Evolutionary conservation across 345 rosid species (phyloP), one percentile per base, ranked within the genome.

Genomic region (Punica granatum): DNA sequence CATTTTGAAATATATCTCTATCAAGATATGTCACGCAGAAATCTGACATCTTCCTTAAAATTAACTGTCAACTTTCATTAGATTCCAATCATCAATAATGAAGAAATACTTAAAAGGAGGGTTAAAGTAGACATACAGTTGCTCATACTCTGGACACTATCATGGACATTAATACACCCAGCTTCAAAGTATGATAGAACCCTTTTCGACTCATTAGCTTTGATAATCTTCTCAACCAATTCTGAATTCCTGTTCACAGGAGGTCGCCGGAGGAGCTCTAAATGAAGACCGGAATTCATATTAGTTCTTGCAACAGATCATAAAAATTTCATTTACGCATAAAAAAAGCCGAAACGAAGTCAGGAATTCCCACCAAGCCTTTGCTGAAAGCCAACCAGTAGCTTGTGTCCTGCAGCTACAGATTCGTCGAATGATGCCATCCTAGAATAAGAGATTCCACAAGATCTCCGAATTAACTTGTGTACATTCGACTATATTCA

Each of bases 201-300:
- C 76, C 88, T 74, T 73, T 63, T 78, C 49, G 92, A 86, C 72
- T 89, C 89, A 73, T 84, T 89, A 4, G 81, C 77, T 76, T 80
- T 80, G 25, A 87, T 61, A 61, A 92, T 75, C 28, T 73, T 88
- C 35, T 73, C 70, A 16, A 87, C 72, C 77, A 87, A 60, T 70
- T 75, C 76, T 25, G 98, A 87, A 23, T 75, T 71, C 63, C 30
- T 66, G 19, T 70, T 49, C 4, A 92, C 73, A 0, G 92, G 80
- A 73, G 94, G 85, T 49, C 86, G 83, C 58, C 78, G 80, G 41
- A 92, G 66, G 48, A 63, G 18, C 26, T 63, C 66, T 63, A 30
- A 7, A 37, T 7, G 21, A 39, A 23, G 31, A 63, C 8, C 16
- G 14, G 16, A 25, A 23, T 36, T n/a, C 33, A 42, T 2, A 63